A percentile compares a stretch with the other conserved stretches of the same genome.
Evolutionary conservation across 768 basidiomycete genomes (phyloP).

Genomic region (Boletus speciosus): DNA sequence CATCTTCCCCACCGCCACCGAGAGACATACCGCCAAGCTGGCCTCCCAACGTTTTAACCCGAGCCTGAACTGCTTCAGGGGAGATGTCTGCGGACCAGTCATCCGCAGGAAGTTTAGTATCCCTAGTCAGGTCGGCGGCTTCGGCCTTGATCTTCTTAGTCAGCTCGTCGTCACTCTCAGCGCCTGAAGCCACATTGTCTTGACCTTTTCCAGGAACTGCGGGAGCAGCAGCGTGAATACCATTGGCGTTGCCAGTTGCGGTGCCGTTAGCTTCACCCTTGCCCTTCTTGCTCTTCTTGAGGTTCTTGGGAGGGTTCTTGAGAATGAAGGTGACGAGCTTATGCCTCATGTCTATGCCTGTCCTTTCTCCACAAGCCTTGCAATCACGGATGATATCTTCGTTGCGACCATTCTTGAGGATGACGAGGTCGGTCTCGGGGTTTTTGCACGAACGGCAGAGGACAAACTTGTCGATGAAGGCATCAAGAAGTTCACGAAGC

Average conservation of each 20-base stretch:
- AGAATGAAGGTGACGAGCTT: constrained; percentile 94
- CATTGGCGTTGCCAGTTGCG: constrained; percentile 46
- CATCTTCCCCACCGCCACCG: constrained; percentile 60
- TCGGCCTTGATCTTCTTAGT: constrained; percentile 91
- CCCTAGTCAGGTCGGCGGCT: constrained; percentile 68
- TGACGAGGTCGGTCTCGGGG: constrained; percentile 93
- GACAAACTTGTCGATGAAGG: constrained; percentile 98
- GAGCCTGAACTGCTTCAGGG: constrained; percentile 81
- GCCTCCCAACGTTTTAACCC: constrained; percentile 66
- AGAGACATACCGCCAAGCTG: constrained; percentile 51
- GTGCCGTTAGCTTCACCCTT: constrained; percentile 56
- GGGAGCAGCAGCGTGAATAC: constrained; percentile 37
- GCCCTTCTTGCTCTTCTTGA: constrained; percentile 63
- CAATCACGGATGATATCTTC: constrained; percentile 95
- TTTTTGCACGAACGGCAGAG: constrained; percentile 98
- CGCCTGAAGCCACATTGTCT: constrained; percentile 44
- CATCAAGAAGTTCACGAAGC: constrained; percentile 92
- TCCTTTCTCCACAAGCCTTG: constrained; percentile 96
- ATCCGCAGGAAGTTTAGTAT: constrained; percentile 60
- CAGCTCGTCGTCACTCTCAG: constrained; percentile 83
- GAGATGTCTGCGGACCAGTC: constrained; percentile 95
- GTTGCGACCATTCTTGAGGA: constrained; percentile 74
- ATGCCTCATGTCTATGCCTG: constrained; percentile 92
- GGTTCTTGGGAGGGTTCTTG: constrained; percentile 95
- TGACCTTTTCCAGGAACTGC: constrained; percentile 40